A percentile compares a stretch with the other conserved stretches of the same genome.
Evolutionary conservation across 345 rosid species (phyloP).

Genomic region (Aquilaria malaccensis): DNA sequence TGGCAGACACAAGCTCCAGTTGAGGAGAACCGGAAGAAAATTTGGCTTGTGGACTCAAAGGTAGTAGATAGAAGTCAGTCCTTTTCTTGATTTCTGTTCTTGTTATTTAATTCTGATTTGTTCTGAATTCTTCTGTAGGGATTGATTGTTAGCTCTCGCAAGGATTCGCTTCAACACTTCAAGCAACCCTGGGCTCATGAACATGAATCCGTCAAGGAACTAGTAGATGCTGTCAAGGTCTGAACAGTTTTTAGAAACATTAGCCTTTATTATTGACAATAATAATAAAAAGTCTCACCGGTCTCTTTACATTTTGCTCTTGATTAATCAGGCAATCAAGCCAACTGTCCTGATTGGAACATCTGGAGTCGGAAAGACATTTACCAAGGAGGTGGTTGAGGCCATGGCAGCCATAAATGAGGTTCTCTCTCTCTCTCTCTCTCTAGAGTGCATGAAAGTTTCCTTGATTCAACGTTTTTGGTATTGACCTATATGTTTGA

Average conservation of each 20-base stretch:
- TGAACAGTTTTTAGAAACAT: conserved; percentile 9
- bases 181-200: conserved; percentile 96
- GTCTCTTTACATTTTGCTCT: conserved; percentile 2
- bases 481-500: conserved; percentile 11
- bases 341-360: conserved; percentile 92
- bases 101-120: conserved; percentile 1
- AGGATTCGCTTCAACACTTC: conserved; percentile 82
- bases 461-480: conserved; percentile 7
- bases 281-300: background rate
- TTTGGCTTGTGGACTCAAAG: conserved; percentile 99
- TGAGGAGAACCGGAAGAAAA: conserved; percentile 75
- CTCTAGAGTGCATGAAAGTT: background rate
- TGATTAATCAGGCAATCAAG: conserved; percentile 58
- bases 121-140: conserved; percentile 42
- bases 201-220: conserved; percentile 63
- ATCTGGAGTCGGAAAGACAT: conserved; percentile 87
- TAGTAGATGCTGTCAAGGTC: conserved; percentile 75
- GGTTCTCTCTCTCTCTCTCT: conserved; percentile 32
- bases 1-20: conserved; percentile 51
- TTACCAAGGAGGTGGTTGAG: conserved; percentile 86
- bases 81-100: background rate
- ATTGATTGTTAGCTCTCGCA: conserved; percentile 64
- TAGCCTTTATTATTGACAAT: background rate
- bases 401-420: conserved; percentile 76
- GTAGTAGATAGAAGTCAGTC: conserved; percentile 23